Evolutionary conservation across 2,329 filamentous ascomycete species (phyloP), one percentile per base, ranked within the genome.

Genomic region (Aquanectria penicillioides): DNA sequence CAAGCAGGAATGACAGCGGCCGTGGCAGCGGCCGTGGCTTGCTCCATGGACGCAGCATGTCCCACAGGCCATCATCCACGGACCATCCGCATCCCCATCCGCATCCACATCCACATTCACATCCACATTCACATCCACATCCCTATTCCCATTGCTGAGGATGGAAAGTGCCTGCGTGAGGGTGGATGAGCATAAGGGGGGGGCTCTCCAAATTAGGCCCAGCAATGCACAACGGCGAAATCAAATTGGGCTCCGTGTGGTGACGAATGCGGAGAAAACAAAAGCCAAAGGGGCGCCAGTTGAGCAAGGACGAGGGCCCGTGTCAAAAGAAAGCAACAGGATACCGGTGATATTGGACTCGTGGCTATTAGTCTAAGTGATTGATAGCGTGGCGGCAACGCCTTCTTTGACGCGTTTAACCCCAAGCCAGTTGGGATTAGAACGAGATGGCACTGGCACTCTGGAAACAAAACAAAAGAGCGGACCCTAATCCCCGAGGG

Each of bases 221-320:
- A 36, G 54, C 51, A 50, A 25, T 61, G 65, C 60, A 57, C 57
- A 55, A 65, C 58, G 33, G 57, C 63, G 52, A 52, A 62, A 60
- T 62, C 63, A 55, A 68, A 68, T 64, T 64, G 62, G 63, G 51
- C 63, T 56, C 56, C 51, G 65, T 61, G 51, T 38, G 41, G 41
- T 38, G 43, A 46, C 54, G 29, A 44, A 58, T 69, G 59, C 67
- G 65, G 67, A 67, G 67, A 65, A 59, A 64, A 64, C 63, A 59
- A 59, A 62, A 29, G 31, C n/a, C 18, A 34, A 51, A 33, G 33
- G 15, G 28, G 20, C 25, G 22, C 33, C 26, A 20, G 40, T 28
- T 46, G 23, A 28, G 47, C 47, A 51, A 51, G 33, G 26, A 46
- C 54, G 54, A 51, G 38, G 46, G 38, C 31, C 40, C 33, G 46